Evolutionary conservation across 306 rosid species (phyloP), one percentile per base, ranked within the genome.

Genomic region (Rubus parviflorus): DNA sequence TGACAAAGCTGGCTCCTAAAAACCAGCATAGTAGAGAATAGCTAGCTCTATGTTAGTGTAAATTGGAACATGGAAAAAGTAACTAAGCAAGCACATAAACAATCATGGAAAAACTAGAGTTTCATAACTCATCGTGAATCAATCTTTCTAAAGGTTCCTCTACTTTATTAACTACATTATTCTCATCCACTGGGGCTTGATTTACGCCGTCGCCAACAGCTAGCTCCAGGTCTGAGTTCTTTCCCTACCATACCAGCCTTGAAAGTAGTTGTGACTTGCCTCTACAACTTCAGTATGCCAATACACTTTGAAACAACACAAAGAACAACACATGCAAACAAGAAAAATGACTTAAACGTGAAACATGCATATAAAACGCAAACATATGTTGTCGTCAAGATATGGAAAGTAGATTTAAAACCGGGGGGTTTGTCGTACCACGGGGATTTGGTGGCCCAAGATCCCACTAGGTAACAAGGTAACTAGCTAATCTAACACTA

Each of bases 281-380:
- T 86, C 85, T 88, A 89, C 81, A 90, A 81, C n/a, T 66, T 70
- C 37, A 92, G 91, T 37, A 92, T 23, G 13, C 97, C 92, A 51
- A 95, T 78, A 48, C 97, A 90, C 89, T 89, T 94, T 13, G 95
- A 92, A 73, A 90, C 95, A 70, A 90, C 97, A 81, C 92, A 89
- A 17, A 95, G 90, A 77, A 92, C 93, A 38, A 88, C 95, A 75
- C 89, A 86, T 52, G 93, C 70, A 86, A 95, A 95, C 79, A 90
- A 84, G 71, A 92, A 63, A 70, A 92, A n/a, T n/a, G n/a, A n/a
- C n/a, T n/a, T n/a, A n/a, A n/a, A n/a, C n/a, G n/a, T n/a, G n/a
- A n/a, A n/a, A n/a, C n/a, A n/a, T n/a, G n/a, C n/a, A n/a, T n/a
- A n/a, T n/a, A n/a, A n/a, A n/a, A n/a, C n/a, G n/a, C n/a, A n/a